A percentile compares a stretch with the other conserved stretches of the same genome.
Conservation (phyloP, 2,329 filamentous ascomycete species). For the Scorias spongiosa region DNA sequence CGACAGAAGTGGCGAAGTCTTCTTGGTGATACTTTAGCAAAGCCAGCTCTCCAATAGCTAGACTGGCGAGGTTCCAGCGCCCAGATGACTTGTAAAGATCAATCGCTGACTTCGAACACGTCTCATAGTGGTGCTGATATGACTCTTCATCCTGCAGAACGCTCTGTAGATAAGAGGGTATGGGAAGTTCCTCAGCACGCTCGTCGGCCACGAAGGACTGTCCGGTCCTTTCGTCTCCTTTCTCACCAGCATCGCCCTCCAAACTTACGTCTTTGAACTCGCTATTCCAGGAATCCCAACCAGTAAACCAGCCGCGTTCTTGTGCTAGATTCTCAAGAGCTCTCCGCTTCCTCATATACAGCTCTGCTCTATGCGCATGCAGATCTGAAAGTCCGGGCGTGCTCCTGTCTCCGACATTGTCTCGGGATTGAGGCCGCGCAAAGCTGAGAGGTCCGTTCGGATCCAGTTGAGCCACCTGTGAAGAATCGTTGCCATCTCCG, state of each 20-base stretch:
- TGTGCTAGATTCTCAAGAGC: slow-evolving; percentile 62
- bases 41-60: slow-evolving; percentile 70
- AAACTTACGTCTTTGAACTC: slow-evolving; percentile 9
- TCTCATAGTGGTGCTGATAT: slow-evolving; percentile 31
- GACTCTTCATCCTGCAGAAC: slow-evolving; percentile 22
- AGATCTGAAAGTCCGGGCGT: slow-evolving; percentile 55
- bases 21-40: slow-evolving; percentile 56
- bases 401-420: slow-evolving; percentile 2
- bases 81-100: slow-evolving; percentile 70
- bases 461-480: slow-evolving; percentile 9
- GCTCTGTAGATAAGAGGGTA: slow-evolving; percentile 14
- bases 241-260: slow-evolving; percentile 5
- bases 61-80: slow-evolving; percentile 61
- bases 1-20: slow-evolving; percentile 58
- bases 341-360: slow-evolving; percentile 66
- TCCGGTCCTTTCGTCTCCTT: background rate
- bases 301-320: slow-evolving; percentile 58
- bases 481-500: no score
- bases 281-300: slow-evolving; percentile 41
- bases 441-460: background rate
- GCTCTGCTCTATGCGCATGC: slow-evolving; percentile 66
- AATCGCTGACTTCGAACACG: slow-evolving; percentile 69
- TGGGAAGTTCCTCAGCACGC: slow-evolving; percentile 1
- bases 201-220: slow-evolving; percentile 1
- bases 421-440: background rate